A percentile compares a stretch with the other conserved stretches of the same genome.
Evolutionary conservation across 2,329 filamentous ascomycete genomes (phyloP).

Genomic region (Ophiostoma montium): DNA sequence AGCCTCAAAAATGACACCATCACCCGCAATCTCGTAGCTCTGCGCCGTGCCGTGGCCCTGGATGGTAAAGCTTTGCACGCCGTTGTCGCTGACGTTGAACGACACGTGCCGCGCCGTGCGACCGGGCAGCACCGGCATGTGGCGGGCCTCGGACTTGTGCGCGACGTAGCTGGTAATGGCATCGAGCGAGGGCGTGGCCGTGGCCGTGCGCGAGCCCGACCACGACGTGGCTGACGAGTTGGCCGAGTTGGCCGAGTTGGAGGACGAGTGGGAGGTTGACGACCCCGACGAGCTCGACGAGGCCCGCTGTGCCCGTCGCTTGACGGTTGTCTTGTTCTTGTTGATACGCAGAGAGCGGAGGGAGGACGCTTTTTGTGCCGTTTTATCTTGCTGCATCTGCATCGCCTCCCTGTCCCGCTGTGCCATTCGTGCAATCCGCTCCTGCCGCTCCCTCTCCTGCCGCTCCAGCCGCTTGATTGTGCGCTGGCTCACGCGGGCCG

Average conservation of each 20-base stretch:
- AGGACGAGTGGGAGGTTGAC: too few species aligned
- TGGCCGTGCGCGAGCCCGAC: too few species aligned
- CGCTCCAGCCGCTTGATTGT: too few species aligned
- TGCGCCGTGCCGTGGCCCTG: not conserved
- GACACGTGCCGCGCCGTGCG: not conserved
- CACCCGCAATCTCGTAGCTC: not conserved
- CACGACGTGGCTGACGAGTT: too few species aligned
- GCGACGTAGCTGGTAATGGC: not conserved
- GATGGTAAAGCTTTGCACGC: not conserved
- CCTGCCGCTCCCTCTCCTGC: too few species aligned
- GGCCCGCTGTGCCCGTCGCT: not conserved
- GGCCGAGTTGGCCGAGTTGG: not conserved
- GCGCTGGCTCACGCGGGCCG: too few species aligned
- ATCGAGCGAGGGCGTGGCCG: not conserved
- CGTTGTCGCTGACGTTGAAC: not conserved
- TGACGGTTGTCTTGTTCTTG: not conserved
- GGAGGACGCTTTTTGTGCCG: too few species aligned
- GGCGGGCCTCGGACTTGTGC: not conserved
- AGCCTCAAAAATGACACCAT: not conserved
- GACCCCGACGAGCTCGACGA: not conserved
- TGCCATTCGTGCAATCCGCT: too few species aligned
- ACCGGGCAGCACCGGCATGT: not conserved
- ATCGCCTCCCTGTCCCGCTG: too few species aligned
- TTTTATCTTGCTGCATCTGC: too few species aligned
- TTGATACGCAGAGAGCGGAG: too few species aligned